phyloP scores from a whole-genome alignment of 257 asterid genomes.

The Nicotiana undulata region DNA sequence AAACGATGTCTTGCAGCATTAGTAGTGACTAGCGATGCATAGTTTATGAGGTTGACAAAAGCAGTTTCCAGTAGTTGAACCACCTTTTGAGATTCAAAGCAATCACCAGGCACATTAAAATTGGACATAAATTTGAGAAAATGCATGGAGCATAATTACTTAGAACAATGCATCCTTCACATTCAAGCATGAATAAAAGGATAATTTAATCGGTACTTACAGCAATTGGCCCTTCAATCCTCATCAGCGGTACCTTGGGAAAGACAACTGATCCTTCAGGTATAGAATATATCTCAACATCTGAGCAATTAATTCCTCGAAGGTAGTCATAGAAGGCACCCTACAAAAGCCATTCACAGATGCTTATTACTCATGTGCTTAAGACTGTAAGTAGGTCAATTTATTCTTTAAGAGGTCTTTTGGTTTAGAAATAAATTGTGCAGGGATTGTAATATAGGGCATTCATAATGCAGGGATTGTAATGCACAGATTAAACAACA shows the following conservation, averaged over 20 bases:
- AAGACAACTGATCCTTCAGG: conserved; percentile 92
- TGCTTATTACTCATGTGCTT: background rate
- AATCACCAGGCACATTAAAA: background rate
- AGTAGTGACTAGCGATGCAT: conserved; percentile 91
- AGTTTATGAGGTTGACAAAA: conserved; percentile 78
- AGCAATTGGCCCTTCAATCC: conserved; percentile 93
- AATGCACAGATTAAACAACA: too few relatives aligned
- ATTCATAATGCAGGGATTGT: too few relatives aligned
- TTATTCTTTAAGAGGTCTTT: background rate
- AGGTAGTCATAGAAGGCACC: conserved; percentile 76
- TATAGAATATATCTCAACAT: conserved; percentile 87
- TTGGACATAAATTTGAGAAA: background rate
- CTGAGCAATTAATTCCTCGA: conserved; percentile 70
- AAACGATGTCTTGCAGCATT: conserved; percentile 98
- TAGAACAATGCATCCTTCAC: background rate
- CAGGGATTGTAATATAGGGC: too few relatives aligned
- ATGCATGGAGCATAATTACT: background rate
- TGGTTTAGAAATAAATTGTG: too few relatives aligned
- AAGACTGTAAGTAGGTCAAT: background rate
- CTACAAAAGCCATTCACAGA: conserved; percentile 32
- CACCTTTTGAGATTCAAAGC: conserved; percentile 39
- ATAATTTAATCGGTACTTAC: conserved; percentile 42
- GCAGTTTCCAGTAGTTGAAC: conserved; percentile 97
- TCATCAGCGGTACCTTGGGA: conserved; percentile 90
- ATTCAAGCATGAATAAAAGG: background rate